Evolutionary conservation across 441 rosid species (phyloP), one percentile per base, ranked within the genome.

Genomic region (Corymbia citriodora): DNA sequence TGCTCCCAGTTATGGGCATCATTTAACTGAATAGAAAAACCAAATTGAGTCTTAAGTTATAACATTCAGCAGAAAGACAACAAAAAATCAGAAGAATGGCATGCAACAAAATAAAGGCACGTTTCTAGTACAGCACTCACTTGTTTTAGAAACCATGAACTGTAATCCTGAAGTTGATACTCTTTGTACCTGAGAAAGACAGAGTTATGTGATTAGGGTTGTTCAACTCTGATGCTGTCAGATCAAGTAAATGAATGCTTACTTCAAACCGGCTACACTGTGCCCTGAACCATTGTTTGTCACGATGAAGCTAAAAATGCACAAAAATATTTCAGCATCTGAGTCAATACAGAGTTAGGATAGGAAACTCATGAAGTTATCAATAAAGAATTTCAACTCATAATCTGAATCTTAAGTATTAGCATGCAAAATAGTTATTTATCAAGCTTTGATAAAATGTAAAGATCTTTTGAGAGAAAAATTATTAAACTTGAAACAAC

Each of bases 241-340:
- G 50, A 33, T 55, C 36, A 68, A 52, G 63, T 88, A 83, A 88
- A 63, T 63, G n/a, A 90, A 55, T 81, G 82, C 91, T 92, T 93
- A 96, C 99, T 96, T 97, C 93, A 96, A 93, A 74, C 98, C 99
- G 89, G 94, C 90, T 23, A 93, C 97, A 19, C 50, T 91, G 89
- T 97, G 99, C 16, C 99, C 99, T 0, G 99, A 98, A 87, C 97
- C 98, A 82, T 96, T 95, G 92, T 97, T 97, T 72, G 99, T 97
- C 54, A 97, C 90, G 74, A 98, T 96, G 93, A 98, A 98, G 95
- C 99, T 97, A 92, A 88, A 93, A 92, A 72, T 90, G 50, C 65
- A 40, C 85, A 86, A 33, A 55, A 87, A 45, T 74, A 74, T 12
- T 7, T 74, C 83, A 36, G 49, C 83, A 74, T 74, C 86, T 27